Evolutionary conservation across 176 grass and related monocot species (phyloP).

Genomic region (Elaeis guineensis): DNA sequence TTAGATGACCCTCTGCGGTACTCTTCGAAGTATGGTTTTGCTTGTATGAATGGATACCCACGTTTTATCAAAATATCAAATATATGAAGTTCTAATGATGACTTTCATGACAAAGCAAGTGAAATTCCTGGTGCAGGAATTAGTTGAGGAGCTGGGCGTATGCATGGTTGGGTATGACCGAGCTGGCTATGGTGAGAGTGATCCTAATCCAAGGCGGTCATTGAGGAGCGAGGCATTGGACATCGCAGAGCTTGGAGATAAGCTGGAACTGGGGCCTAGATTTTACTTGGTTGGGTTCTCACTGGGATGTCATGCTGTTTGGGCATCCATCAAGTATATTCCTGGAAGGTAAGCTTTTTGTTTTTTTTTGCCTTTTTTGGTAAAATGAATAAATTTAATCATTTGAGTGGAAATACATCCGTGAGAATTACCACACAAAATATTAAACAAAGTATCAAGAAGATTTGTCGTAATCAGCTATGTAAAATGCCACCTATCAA

Average conservation of each 20-base stretch:
- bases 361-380: background rate
- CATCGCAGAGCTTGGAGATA: slow-evolving; percentile 53
- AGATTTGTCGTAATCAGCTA: too few species aligned
- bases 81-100: background rate
- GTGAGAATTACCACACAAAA: too few species aligned
- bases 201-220: slow-evolving; percentile 45
- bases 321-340: slow-evolving; percentile 48
- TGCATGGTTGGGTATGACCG: slow-evolving; percentile 78
- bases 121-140: slow-evolving; percentile 25
- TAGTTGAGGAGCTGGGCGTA: slow-evolving; percentile 49
- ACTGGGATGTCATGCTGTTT: slow-evolving; percentile 58
- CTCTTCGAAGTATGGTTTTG: too few species aligned
- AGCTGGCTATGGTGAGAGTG: slow-evolving; percentile 61
- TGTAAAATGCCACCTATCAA: too few species aligned
- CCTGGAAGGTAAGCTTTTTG: slow-evolving; percentile 26
- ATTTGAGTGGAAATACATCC: too few species aligned
- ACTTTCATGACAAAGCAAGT: slow-evolving; percentile 32
- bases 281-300: slow-evolving; percentile 54
- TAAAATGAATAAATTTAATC: background rate
- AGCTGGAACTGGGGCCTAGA: slow-evolving; percentile 34
- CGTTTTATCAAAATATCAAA: too few species aligned
- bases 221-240: slow-evolving; percentile 47
- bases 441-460: too few species aligned
- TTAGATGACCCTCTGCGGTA: too few species aligned
- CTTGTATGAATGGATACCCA: too few species aligned